Evolutionary conservation across 2,329 filamentous ascomycete genomes (phyloP).

Genomic region (Colletotrichum australisinense): DNA sequence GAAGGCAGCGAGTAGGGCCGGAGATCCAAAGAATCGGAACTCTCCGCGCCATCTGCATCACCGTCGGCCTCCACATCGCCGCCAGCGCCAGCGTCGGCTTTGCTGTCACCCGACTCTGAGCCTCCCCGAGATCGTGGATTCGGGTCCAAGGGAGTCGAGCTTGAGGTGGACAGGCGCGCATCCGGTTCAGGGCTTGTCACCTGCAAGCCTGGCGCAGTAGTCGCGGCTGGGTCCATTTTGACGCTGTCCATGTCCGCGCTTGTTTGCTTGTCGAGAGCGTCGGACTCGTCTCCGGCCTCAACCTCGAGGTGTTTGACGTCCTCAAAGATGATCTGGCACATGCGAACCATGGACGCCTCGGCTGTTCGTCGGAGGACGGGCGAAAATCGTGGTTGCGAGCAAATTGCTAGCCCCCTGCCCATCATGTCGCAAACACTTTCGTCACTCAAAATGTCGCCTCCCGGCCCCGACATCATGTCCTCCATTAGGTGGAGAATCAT

Average conservation of each 20-base stretch:
- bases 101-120: constrained; percentile 24
- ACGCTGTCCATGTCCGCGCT: constrained; percentile 79
- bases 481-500: constrained; percentile 98
- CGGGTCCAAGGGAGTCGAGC: constrained; percentile 15
- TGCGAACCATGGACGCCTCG: constrained; percentile 97
- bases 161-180: constrained; percentile 26
- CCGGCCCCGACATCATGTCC: constrained; percentile 94
- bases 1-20: constrained; percentile 94
- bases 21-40: constrained; percentile 67
- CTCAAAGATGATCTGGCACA: constrained; percentile 99
- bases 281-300: constrained; percentile 75
- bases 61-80: constrained; percentile 31
- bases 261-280: constrained; percentile 73
- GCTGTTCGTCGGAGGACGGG: constrained; percentile 91
- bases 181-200: constrained; percentile 2
- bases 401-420: constrained; percentile 97
- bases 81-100: not conserved
- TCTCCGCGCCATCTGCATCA: constrained; percentile 47
- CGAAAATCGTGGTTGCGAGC: constrained; percentile 91
- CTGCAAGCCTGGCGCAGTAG: constrained; percentile 16
- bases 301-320: constrained; percentile 88
- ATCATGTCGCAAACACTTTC: constrained; percentile 99
- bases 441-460: constrained; percentile 93
- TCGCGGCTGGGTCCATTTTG: constrained; percentile 74
- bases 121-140: constrained; percentile 4